phyloP scores from a whole-genome alignment of 495 filamentous ascomycete genomes.

The Xylaria bambusicola region DNA sequence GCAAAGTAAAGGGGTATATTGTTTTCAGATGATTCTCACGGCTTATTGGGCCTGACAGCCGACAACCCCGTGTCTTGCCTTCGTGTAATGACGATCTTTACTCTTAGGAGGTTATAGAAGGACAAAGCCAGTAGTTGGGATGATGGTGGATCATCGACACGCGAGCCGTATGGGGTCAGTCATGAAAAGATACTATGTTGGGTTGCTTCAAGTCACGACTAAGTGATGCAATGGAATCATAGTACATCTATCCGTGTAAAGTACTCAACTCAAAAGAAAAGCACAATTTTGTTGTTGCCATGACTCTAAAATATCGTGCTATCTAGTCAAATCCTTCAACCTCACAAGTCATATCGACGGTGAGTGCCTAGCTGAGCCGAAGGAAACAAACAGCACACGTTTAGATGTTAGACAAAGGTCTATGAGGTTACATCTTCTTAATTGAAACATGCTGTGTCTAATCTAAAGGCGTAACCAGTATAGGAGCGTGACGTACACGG shows the following conservation, averaged over 20 bases:
- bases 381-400: not conserved
- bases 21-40: conserved; percentile 12
- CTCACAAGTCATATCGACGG: not conserved
- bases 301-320: conserved; percentile 8
- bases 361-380: not conserved
- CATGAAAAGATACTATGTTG: not conserved
- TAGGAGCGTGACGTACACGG: not conserved
- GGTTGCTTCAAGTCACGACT: not conserved
- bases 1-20: conserved; percentile 13
- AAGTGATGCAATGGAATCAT: too few species aligned
- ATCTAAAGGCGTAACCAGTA: not conserved
- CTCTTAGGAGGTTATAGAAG: conserved; percentile 1
- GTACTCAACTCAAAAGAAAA: too few species aligned
- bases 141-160: not conserved
- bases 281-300: conserved; percentile 11
- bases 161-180: not conserved
- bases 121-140: conserved; percentile 6
- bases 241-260: too few species aligned
- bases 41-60: conserved; percentile 17
- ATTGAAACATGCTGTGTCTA: not conserved
- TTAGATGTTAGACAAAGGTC: not conserved
- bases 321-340: not conserved
- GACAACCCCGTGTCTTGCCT: conserved; percentile 4
- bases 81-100: conserved; percentile 8
- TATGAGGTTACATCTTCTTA: not conserved